A percentile compares a stretch with the other conserved stretches of the same genome.
Conservation (phyloP, 2,329 filamentous ascomycete genomes). For the Trichoderma arundinaceum region DNA sequence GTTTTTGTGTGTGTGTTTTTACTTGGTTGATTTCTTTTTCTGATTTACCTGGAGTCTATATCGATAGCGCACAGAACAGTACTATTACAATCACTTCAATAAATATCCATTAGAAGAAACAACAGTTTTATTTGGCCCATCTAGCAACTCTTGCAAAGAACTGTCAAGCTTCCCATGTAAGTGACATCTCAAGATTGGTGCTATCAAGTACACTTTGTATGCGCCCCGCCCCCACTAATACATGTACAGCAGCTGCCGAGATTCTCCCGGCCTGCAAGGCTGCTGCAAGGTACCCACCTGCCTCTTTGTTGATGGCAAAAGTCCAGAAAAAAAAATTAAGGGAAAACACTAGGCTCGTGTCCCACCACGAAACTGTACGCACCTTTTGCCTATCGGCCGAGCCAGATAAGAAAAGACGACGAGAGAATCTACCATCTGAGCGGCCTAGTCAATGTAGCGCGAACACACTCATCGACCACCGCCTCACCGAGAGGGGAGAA, state of each 20-base stretch:
- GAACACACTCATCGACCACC: background rate
- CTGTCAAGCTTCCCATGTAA: too few relatives aligned
- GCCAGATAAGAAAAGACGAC: constrained; percentile 6
- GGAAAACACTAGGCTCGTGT: constrained; percentile 19
- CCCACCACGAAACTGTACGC: constrained; percentile 23
- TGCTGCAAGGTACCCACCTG: constrained; percentile 14
- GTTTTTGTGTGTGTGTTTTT: constrained; percentile 8
- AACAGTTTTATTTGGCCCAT: background rate
- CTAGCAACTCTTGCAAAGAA: background rate
- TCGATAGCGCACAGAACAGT: constrained; percentile 13
- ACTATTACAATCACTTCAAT: background rate
- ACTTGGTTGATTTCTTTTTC: constrained; percentile 14
- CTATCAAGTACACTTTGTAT: background rate
- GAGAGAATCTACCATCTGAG: background rate
- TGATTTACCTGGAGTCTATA: constrained; percentile 22
- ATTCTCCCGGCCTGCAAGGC: constrained; percentile 31
- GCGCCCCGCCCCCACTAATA: constrained; percentile 19
- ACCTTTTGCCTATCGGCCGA: constrained; percentile 4
- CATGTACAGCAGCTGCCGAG: constrained; percentile 1
- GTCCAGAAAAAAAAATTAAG: constrained; percentile 6
- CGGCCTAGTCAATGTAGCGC: constrained; percentile 18
- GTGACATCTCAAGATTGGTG: background rate
- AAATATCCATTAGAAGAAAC: background rate
- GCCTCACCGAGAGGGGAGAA: constrained; percentile 15
- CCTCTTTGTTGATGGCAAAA: background rate